Base-by-base conservation (phyloP, 1,139 yeast genomes). In the Candida albicans region DNA sequence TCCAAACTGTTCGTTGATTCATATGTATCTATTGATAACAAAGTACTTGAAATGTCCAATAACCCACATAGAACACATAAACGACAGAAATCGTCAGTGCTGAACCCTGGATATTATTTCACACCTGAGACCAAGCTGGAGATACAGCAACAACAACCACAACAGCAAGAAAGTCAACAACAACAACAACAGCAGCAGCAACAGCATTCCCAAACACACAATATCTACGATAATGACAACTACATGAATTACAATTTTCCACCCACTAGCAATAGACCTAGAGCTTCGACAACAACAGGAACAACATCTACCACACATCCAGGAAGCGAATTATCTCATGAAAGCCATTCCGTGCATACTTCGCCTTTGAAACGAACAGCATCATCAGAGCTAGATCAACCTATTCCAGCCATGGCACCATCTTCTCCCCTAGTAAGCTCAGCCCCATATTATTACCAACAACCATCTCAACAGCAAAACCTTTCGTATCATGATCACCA, bases 81-180 rank as follows among this genome's bases (percentile, higher is more conserved):
- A 54, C 73, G 76, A 48, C 75, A 69, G 59, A 70, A 70, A 52
- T 67, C 73, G 46, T 67, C 70, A 35, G 45, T 67, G 40, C 71
- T 66, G 71, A 68, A 62, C 50, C 53, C 61, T 22, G 65, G 68
- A 26, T 66, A 62, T 48, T 64, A 66, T 47, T 64, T 62, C 47
- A 57, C 54, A 6, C 39, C 38, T 11, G 35, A 27, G 7, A 27
- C 32, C 14, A 58, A 52, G 31, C 8, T 35, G 8, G 36, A 38
- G 12, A 38, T 12, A 5, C 45, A 39, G 24, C 40, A 41, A 14
- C 42, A 35, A 28, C 39, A 24, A 13, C 38, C 6, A 1, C 40
- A 37, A 35, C 38, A 11, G 22, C 42, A 30, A n/a, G 35, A 34
- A 9, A 29, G 18, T 18, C 29, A 33, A 9, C 43, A 35, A 15